phyloP scores from a whole-genome alignment of 441 rosid species.

The Metrosideros polymorpha region DNA sequence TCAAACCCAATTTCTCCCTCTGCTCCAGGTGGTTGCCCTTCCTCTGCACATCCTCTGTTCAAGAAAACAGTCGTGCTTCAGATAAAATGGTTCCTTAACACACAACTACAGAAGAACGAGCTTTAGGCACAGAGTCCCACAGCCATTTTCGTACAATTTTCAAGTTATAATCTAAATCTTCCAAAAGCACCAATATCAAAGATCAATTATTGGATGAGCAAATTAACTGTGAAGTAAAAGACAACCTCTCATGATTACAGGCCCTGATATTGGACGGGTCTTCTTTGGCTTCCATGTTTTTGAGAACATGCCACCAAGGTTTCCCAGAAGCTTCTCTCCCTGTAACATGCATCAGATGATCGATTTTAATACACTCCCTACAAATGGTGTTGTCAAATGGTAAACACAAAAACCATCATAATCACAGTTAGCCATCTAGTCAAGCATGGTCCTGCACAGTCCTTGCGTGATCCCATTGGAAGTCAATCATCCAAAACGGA shows the following conservation, averaged over 20 bases:
- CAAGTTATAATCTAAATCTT: neutral
- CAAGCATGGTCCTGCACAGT: neutral
- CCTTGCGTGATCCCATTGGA: neutral
- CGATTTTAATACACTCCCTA: neutral
- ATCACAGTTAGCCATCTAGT: neutral
- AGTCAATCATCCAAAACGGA: neutral
- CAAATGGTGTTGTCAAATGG: neutral
- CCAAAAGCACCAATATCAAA: neutral
- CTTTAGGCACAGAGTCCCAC: neutral
- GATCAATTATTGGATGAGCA: neutral
- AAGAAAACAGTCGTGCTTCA: neutral
- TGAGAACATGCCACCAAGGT: slow-evolving; percentile 83
- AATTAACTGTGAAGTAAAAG: neutral
- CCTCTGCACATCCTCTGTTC: slow-evolving; percentile 5
- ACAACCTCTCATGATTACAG: slow-evolving; percentile 58
- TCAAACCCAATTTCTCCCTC: slow-evolving; percentile 9
- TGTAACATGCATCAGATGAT: slow-evolving; percentile 21
- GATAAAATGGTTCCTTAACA: neutral
- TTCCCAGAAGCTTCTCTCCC: slow-evolving; percentile 97
- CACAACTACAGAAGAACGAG: neutral
- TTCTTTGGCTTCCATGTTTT: slow-evolving; percentile 95
- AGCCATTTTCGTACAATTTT: neutral
- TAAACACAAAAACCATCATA: neutral
- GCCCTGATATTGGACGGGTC: slow-evolving; percentile 61
- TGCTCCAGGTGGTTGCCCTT: slow-evolving; percentile 10